These are phyloP conservation scores for Aleurites moluccanus DNA, from an alignment of 441 rosid species.

Conservation along the genomic window DNA sequence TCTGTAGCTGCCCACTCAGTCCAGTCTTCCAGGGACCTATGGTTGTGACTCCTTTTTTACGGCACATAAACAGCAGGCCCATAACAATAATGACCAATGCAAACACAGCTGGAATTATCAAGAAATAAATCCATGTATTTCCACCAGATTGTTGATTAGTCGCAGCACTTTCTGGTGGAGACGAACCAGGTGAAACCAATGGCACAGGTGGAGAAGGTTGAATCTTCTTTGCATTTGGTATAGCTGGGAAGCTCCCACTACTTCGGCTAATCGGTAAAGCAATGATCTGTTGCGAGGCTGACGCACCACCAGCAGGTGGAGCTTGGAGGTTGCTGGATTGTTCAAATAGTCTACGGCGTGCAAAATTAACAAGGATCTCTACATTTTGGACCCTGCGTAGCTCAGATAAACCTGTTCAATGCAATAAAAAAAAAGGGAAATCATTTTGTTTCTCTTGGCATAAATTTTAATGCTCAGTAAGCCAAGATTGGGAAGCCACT, in stretches of 20 bases:
- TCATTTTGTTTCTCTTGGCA: constrained; percentile 16
- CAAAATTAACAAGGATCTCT: constrained; percentile 31
- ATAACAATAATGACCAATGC: constrained; percentile 35
- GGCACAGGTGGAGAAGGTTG: constrained; percentile 26
- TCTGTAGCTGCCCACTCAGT: constrained; percentile 88
- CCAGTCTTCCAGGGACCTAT: constrained; percentile 97
- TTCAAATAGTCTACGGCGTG: constrained; percentile 52
- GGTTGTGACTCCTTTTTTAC: constrained; percentile 52
- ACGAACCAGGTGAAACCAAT: constrained; percentile 14
- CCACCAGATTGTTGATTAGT: constrained; percentile 25
- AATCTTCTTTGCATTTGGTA: constrained; percentile 36
- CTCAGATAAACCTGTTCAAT: constrained; percentile 33
- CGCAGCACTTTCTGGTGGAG: constrained; percentile 22
- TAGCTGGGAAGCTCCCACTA: constrained; percentile 66
- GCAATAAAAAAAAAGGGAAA: not conserved
- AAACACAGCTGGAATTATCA: constrained; percentile 39
- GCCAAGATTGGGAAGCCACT: constrained; percentile 1
- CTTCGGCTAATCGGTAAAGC: constrained; percentile 47
- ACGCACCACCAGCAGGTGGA: constrained; percentile 29
- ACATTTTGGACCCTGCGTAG: constrained; percentile 20
- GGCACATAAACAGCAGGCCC: constrained; percentile 41
- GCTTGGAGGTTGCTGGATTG: constrained; percentile 50
- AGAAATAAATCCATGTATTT: constrained; percentile 50
- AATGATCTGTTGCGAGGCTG: constrained; percentile 33
- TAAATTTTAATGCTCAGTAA: constrained; percentile 5